phyloP scores from a whole-genome alignment of 345 rosid species.

The Crucihimalaya himalaica region DNA sequence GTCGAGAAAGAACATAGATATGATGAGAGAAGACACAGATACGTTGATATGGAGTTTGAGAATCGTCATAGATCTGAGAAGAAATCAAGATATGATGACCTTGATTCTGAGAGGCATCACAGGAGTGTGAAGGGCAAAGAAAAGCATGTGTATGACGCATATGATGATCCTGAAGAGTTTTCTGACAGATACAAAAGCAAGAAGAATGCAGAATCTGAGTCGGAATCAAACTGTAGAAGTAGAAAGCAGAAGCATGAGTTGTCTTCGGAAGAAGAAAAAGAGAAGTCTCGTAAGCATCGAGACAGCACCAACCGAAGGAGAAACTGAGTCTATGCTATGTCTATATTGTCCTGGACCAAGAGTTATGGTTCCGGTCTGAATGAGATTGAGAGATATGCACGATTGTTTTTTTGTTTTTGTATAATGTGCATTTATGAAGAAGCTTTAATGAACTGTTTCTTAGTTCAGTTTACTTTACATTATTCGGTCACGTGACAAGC shows the following conservation, averaged over 20 bases:
- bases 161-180: conserved; percentile 33
- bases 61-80: conserved; percentile 31
- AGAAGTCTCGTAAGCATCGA: conserved; percentile 26
- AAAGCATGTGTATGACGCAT: conserved; percentile 11
- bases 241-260: conserved; percentile 26
- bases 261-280: background rate
- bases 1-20: conserved; percentile 18
- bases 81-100: conserved; percentile 38
- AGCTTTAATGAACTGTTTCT: background rate
- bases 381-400: background rate
- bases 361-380: conserved; percentile 16
- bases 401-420: background rate
- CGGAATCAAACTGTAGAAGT: conserved; percentile 17
- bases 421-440: background rate
- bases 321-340: conserved; percentile 16
- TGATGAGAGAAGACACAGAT: conserved; percentile 22
- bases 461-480: background rate
- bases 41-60: conserved; percentile 20
- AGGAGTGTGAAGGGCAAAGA: conserved; percentile 37
- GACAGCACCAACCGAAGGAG: conserved; percentile 26
- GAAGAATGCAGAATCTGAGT: conserved; percentile 24
- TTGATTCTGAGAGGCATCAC: conserved; percentile 39
- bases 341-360: background rate
- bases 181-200: conserved; percentile 37
- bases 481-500: background rate